phyloP scores from a whole-genome alignment of 2,329 filamentous ascomycete species.

The Lasiodiplodia gonubiensis region DNA sequence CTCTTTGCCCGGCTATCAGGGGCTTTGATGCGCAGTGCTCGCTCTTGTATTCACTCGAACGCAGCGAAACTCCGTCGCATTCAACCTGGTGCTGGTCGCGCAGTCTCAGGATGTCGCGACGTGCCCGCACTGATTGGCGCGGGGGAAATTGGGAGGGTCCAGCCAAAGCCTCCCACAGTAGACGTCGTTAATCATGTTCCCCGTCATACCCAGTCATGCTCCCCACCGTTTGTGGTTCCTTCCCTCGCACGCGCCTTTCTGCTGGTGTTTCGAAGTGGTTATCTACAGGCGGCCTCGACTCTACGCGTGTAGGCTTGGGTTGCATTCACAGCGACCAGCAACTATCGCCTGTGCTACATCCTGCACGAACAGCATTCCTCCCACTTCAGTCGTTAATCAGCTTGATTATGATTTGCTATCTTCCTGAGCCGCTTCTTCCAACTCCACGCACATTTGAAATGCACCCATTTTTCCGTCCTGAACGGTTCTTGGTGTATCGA shows the following conservation, averaged over 20 bases:
- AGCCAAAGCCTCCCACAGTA: neutral
- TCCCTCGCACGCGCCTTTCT: neutral
- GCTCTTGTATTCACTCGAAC: conserved; percentile 5
- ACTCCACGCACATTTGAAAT: conserved; percentile 17
- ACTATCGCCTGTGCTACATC: neutral
- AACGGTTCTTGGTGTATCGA: conserved; percentile 17
- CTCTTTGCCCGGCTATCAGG: conserved; percentile 12
- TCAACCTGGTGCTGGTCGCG: conserved; percentile 5
- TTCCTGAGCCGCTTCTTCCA: conserved; percentile 1
- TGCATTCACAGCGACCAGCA: neutral
- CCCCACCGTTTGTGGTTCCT: conserved; percentile 3
- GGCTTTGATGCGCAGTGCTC: conserved; percentile 9
- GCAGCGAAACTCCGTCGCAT: neutral
- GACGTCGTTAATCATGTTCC: conserved; percentile 12
- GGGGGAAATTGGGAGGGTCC: conserved; percentile 13
- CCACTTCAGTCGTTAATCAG: conserved; percentile 5
- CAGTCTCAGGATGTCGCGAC: conserved; percentile 4
- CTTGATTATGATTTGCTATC: conserved; percentile 25
- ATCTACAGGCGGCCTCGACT: neutral
- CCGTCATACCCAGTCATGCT: conserved; percentile 9
- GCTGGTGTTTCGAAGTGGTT: neutral
- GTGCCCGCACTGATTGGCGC: conserved; percentile 18
- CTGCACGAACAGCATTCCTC: neutral
- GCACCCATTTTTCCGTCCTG: conserved; percentile 11
- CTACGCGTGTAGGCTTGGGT: neutral